Conservation (phyloP, 176 grass and related monocot genomes). For the Phyllostachys edulis region DNA sequence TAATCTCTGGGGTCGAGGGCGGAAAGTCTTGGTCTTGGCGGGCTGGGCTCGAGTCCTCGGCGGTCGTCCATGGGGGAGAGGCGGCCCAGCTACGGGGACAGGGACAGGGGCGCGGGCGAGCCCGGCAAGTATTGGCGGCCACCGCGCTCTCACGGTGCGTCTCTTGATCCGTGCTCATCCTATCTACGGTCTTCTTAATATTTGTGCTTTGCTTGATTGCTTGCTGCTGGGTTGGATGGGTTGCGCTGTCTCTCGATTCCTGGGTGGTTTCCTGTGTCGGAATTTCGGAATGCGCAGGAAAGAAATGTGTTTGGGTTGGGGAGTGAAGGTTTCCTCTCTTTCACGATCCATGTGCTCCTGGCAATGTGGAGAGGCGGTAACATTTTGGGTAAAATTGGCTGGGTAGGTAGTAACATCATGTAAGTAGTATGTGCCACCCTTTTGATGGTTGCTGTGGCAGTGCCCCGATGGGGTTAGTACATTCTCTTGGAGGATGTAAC, state of each 20-base stretch:
- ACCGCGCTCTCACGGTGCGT: constrained; percentile 46
- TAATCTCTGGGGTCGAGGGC: neutral
- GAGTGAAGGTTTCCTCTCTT: neutral
- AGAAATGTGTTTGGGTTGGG: neutral
- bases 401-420: neutral
- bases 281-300: neutral
- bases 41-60: neutral
- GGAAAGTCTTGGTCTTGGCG: neutral
- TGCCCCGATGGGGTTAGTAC: neutral
- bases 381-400: neutral
- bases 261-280: neutral
- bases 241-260: neutral
- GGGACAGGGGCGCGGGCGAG: constrained; percentile 15
- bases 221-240: neutral
- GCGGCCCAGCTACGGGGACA: constrained; percentile 37
- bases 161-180: constrained; percentile 3
- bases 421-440: neutral
- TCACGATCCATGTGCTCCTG: neutral
- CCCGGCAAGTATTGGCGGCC: constrained; percentile 34
- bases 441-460: constrained; percentile 10
- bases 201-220: neutral
- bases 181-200: neutral
- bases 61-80: constrained; percentile 47
- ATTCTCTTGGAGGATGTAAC: constrained; percentile 13
- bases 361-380: neutral